Base-by-base conservation (phyloP, 1,284 basidiomycete genomes). In the Cystobasidium pallidum region DNA sequence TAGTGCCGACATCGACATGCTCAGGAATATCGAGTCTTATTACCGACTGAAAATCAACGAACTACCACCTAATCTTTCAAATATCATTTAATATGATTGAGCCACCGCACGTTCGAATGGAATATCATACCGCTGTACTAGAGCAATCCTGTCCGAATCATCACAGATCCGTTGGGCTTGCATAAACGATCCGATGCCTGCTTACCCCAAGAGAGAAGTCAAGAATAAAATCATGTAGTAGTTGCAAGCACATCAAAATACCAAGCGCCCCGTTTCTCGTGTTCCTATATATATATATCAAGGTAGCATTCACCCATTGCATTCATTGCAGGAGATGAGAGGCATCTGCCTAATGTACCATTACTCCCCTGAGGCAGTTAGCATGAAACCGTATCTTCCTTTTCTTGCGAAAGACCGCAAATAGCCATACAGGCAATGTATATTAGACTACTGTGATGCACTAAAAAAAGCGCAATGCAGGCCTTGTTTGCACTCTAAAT, bases 11-110 rank as follows among this genome's bases (percentile, higher is more conserved):
- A 73, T 75, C 68, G 77, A 78, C 21, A 73, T 76, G 73, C 66
- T 78, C 15, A 70, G 77, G n/a, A 43, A 62, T 21, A 76, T 78
- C 74, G 77, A 78, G 32, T 71, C 68, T 15, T 71, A 63, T 39
- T 71, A 71, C 39, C 68, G 68, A 19, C 51, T 71, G 1, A 71
- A 71, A 30, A 71, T 71, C 49, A 71, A 71, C 51, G 68, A 71
- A 55, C 52, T 71, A 28, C 68, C 68, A 28, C 68, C 68, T 19
- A 51, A 43, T 54, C 59, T 71, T 24, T 54, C 68, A 30, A 63
- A 71, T 34, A 71, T 64, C 47, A 52, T 43, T 49, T 71, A 71
- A 51, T 39, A 26, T 45, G 4, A 64, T 34, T n/a, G n/a, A 10
- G 47, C 32, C 7, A 19, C 13, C 6, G 13, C 58, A 57, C 32